Evolutionary conservation across 177 flowering plant genomes (phyloP), one percentile per base, ranked within the genome.

Genomic region (Vitis hybrid): DNA sequence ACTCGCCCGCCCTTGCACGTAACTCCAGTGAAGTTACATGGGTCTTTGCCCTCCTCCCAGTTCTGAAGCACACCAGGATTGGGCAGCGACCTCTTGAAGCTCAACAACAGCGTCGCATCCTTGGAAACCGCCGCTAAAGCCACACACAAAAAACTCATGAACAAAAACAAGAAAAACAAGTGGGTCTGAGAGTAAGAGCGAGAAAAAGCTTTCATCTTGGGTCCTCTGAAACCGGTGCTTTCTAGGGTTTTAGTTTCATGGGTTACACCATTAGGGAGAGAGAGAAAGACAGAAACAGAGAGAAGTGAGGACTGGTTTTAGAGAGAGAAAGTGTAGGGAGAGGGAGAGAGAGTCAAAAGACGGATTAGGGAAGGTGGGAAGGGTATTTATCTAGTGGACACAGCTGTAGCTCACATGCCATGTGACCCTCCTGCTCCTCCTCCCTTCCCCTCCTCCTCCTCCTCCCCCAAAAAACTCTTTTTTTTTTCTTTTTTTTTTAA

Each of bases 21-120:
- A 14, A 94, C 90, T 14, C 93, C 96, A 18, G 33, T 45, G 72
- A 87, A 92, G 48, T n/a, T 6, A 74, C 98, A 94, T 4, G 92
- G 94, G 74, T 75, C 63, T 3, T 33, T 62, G 60, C 66, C 68
- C 6, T 73, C 70, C 1, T 67, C 73, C 98, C 98, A 94, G 77
- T 70, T 78, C 10, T 19, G 68, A 39, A 94, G 87, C n/a, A 64
- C 26, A 18, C 55, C 22, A 0, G 86, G 78, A 75, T 82, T 70
- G 2, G 65, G 73, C 7, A 91, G 78, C 5, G 82, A 8, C 48
- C 71, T 45, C 72, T 89, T 90, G 85, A 94, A 94, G 68, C 64
- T 70, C 33, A 92, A 56, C 5, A 93, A 84, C 53, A 71, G 77
- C 64, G 86, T 78, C 14, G 79, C 51, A 59, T 88, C 92, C 13